Percentiles rank a stretch among this genome's conserved stretches.
Evolutionary conservation across 2,329 filamentous ascomycete species (phyloP).

Genomic region (Hymenotorrendiella dingleyae): DNA sequence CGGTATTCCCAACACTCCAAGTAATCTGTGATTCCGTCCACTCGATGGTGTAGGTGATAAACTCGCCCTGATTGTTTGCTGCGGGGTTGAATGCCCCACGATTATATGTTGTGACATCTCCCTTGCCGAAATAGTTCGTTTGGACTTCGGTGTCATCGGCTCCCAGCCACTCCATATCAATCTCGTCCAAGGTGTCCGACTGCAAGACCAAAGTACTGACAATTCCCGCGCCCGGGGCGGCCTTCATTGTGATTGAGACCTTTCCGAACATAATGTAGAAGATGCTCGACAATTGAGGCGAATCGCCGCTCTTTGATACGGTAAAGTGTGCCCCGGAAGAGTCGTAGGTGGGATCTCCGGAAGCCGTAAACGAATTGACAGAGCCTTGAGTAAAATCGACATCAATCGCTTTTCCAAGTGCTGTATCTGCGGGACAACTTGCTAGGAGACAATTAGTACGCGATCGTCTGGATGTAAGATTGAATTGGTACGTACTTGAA

Average conservation of each 20-base stretch:
- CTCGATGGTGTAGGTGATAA: slow-evolving; percentile 84
- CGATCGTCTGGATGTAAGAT: background rate
- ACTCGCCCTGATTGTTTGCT: slow-evolving; percentile 62
- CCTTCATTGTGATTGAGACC: slow-evolving; percentile 78
- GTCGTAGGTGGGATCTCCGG: slow-evolving; percentile 67
- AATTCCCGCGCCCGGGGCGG: slow-evolving; percentile 83
- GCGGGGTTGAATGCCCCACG: slow-evolving; percentile 74
- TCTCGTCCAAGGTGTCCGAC: slow-evolving; percentile 89
- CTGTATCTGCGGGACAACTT: slow-evolving; percentile 69
- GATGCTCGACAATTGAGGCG: slow-evolving; percentile 78
- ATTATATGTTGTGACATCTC: slow-evolving; percentile 77
- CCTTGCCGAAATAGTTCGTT: slow-evolving; percentile 96
- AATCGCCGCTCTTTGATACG: slow-evolving; percentile 70
- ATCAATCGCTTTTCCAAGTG: slow-evolving; percentile 73
- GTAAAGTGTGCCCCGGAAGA: slow-evolving; percentile 76
- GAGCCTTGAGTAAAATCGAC: slow-evolving; percentile 76
- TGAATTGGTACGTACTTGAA: slow-evolving; percentile 27
- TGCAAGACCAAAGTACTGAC: slow-evolving; percentile 88
- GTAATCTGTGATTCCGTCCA: slow-evolving; percentile 83
- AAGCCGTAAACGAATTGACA: slow-evolving; percentile 71
- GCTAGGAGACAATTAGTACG: slow-evolving; percentile 30
- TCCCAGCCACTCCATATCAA: slow-evolving; percentile 96
- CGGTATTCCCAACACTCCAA: slow-evolving; percentile 76
- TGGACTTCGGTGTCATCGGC: slow-evolving; percentile 73
- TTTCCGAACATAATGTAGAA: slow-evolving; percentile 99